Evolutionary conservation across 2,329 filamentous ascomycete species (phyloP).

Genomic region (Colletotrichum sp.): DNA sequence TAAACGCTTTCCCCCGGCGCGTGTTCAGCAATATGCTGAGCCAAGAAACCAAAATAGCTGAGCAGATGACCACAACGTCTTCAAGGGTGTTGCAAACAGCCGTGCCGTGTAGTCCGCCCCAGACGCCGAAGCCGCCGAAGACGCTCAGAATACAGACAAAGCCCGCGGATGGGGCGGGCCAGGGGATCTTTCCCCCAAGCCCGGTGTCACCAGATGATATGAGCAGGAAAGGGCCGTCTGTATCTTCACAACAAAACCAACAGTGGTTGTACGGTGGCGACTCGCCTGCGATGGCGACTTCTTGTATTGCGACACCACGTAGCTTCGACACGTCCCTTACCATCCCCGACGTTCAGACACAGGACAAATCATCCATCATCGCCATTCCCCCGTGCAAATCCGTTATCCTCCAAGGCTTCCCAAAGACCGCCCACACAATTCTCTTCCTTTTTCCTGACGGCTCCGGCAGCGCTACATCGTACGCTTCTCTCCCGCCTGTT

Average conservation of each 20-base stretch:
- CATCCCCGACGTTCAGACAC: not conserved
- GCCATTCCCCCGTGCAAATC: not conserved
- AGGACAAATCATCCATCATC: not conserved
- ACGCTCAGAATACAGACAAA: not conserved
- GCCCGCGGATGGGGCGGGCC: not conserved
- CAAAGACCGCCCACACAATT: not conserved
- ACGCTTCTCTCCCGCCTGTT: not conserved
- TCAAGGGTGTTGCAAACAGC: not conserved
- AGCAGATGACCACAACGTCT: not conserved
- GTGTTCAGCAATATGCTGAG: not conserved
- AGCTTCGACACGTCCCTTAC: not conserved
- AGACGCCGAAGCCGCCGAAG: not conserved
- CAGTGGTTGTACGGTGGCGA: not conserved
- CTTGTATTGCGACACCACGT: not conserved
- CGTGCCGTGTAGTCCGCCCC: not conserved
- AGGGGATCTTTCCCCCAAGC: not conserved
- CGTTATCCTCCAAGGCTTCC: not conserved
- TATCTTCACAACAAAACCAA: not conserved
- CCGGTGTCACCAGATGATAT: not conserved
- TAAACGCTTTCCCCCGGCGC: not conserved
- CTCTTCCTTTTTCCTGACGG: not conserved
- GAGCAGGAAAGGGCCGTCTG: not conserved
- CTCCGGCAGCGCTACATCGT: not conserved
- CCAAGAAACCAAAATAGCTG: not conserved
- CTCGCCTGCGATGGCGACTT: not conserved